Percentiles rank a stretch among this genome's conserved stretches.
Evolutionary conservation across 2,329 filamentous ascomycete species (phyloP).

Genomic region (Colletotrichum gigasporum): DNA sequence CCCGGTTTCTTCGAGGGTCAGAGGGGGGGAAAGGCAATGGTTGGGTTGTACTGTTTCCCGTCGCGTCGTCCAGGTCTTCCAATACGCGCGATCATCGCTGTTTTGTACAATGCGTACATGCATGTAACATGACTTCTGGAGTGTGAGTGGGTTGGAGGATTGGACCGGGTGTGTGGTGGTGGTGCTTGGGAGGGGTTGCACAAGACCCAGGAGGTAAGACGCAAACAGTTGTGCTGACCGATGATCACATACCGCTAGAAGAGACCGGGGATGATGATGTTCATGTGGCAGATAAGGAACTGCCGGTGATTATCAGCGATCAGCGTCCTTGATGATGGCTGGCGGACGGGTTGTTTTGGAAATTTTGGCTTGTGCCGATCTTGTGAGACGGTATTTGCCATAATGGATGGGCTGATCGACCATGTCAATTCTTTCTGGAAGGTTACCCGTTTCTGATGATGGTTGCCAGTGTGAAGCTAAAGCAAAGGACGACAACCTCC

Average conservation of each 20-base stretch:
- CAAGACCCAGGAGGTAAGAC: neutral
- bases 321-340: constrained; percentile 1
- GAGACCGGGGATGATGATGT: constrained; percentile 4
- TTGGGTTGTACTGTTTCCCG: constrained; percentile 8
- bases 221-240: constrained; percentile 6
- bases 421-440: constrained; percentile 19
- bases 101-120: neutral
- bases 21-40: neutral
- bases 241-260: constrained; percentile 1
- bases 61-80: neutral
- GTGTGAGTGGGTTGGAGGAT: constrained; percentile 4
- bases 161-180: neutral
- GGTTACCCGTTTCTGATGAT: constrained; percentile 4
- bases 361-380: neutral
- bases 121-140: neutral
- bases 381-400: neutral
- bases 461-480: neutral
- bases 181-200: neutral
- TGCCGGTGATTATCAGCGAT: constrained; percentile 29
- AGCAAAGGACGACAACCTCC: neutral
- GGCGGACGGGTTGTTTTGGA: neutral
- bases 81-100: neutral
- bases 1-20: neutral
- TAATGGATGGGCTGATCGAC: neutral
- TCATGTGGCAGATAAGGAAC: constrained; percentile 18